Evolutionary conservation across 176 grass and related monocot species (phyloP).

Genomic region (Calamus simplicifolius): DNA sequence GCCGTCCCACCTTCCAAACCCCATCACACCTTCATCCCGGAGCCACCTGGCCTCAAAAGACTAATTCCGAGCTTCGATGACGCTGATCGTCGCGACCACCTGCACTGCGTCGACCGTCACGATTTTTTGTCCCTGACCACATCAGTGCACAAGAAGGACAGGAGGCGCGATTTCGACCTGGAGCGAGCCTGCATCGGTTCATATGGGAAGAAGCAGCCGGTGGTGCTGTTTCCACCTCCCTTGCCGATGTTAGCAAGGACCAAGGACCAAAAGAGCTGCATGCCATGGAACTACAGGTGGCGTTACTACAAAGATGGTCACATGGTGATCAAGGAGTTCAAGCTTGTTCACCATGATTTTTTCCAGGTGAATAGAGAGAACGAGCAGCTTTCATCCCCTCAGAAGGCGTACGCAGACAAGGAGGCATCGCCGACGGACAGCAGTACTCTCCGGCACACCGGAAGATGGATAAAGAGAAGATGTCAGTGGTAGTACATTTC

Average conservation of each 20-base stretch:
- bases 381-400: neutral
- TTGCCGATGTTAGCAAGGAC: neutral
- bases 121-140: too few species aligned
- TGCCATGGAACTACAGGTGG: neutral
- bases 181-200: constrained; percentile 1
- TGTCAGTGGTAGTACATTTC: too few species aligned
- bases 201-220: neutral
- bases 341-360: neutral
- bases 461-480: too few species aligned
- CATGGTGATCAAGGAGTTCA: neutral
- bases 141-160: too few species aligned
- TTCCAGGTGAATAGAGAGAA: neutral
- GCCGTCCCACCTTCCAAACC: too few species aligned
- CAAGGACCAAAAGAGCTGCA: neutral
- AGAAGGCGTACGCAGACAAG: neutral
- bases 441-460: too few species aligned
- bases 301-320: neutral
- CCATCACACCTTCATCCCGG: too few species aligned
- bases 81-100: too few species aligned
- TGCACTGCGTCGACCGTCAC: too few species aligned
- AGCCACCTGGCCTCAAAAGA: too few species aligned
- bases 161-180: neutral
- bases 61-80: too few species aligned
- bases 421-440: neutral
- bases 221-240: neutral